Base-by-base conservation (phyloP, 352 stramenopile genomes). In the Phytophthora meadii region DNA sequence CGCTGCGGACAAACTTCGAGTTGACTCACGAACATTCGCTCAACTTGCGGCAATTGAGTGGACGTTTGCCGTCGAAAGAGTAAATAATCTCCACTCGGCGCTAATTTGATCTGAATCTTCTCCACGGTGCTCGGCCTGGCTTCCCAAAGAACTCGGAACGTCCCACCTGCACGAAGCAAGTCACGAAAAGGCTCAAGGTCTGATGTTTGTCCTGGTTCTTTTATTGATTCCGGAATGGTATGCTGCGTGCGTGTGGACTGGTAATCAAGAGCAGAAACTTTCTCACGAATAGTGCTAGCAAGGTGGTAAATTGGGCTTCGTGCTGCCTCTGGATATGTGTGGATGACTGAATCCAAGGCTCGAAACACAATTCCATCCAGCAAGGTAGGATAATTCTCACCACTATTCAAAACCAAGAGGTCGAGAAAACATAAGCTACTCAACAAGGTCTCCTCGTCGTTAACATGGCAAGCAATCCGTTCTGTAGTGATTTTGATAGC, bases 11-110 rank as follows among this genome's bases (percentile, higher is more conserved):
- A 71, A 46, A 87, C 63, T 49, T 79, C 52, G 1, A 85, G 45
- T 41, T 85, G 76, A 48, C 58, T 79, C 8, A 79, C 49, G 15
- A 82, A 88, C 6, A 85, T 53, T 10, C 79, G 74, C 44, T 88
- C 66, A 37, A 82, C 49, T 25, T 45, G 11, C 9, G 53, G 47
- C 50, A 65, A 12, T 39, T 68, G 19, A 22, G 47, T 65, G 30
- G 46, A 32, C 34, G 55, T 41, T 50, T 81, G 44, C 11, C 76
- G 70, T 4, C 68, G 74, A 40, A 87, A 77, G 11, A 87, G 15
- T 9, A 87, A 44, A 55, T 84, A 84, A 24, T 76, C 67, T 15
- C 68, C 67, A 44, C 57, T 79, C 22, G 70, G 49, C 17, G 73
- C 65, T 17, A 81, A 49, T 7, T 70, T 76, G 25, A 85, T 55